Evolutionary conservation across 192 early-diverging fungal genomes (phyloP), one percentile per base, ranked within the genome.

Genomic region (Gryganskiella cystojenkinii): DNA sequence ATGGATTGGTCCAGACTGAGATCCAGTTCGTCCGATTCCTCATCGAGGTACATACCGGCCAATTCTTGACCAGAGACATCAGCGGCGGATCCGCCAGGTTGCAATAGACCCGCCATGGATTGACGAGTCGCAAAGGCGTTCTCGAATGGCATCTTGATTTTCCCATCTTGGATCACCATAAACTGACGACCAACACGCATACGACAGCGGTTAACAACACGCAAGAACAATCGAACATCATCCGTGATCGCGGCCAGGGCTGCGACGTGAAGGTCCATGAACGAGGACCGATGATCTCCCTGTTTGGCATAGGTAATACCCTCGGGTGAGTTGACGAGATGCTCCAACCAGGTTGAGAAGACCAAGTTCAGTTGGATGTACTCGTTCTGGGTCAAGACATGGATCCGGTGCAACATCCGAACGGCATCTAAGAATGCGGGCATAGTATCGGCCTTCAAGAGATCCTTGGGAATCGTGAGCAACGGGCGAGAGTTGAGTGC

Each of bases 131-230:
- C 76, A 56, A 66, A 70, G 8, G 67, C 64, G 43, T 61, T 61
- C 49, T 70, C 64, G 24, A 70, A 76, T 25, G 64, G 62, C 64
- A 76, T 75, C 42, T 76, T 76, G 67, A 81, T 70, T 56, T 78
- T 74, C 22, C 67, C 68, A 53, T 79, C 67, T 44, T 80, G 68
- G 17, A 74, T 46, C 9, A 80, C 59, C 69, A 76, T 75, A 56
- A 89, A 89, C 47, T 87, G 85, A 35, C 87, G 86, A 22, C 86
- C 86, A n/a, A 89, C 84, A 9, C 88, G 70, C 88, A 89, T 89
- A 11, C 88, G 81, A 47, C 80, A 84, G 56, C 88, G 64, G 64
- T 86, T 89, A 37, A 83, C 81, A 3, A 89, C 81, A 28, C 88
- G 66, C 17, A 88, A 51, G 55, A 83, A 88, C 11, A 87, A 61